A percentile compares a stretch with the other conserved stretches of the same genome.
These are phyloP conservation scores for Tephrocybe rancida DNA, from an alignment of 768 basidiomycete genomes.

Conservation along the genomic window DNA sequence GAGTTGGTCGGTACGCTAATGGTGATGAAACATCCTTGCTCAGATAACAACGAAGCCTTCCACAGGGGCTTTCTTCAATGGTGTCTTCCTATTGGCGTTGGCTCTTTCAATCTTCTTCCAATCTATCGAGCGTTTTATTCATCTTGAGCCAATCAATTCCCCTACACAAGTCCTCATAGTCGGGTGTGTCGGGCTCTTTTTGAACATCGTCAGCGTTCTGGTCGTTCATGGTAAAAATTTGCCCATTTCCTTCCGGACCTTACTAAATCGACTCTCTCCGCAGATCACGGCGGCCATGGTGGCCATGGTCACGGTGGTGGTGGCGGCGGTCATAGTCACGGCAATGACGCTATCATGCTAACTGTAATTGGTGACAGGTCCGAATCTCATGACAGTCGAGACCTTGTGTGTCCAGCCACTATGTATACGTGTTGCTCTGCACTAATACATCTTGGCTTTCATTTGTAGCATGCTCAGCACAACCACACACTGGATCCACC, in stretches of 20 bases:
- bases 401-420: conserved; percentile 26
- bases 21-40: conserved; percentile 53
- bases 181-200: conserved; percentile 46
- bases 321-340: conserved; percentile 29
- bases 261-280: conserved; percentile 1
- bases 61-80: conserved; percentile 15
- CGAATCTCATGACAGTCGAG: conserved; percentile 20
- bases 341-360: conserved; percentile 19
- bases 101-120: conserved; percentile 25
- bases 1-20: conserved; percentile 53
- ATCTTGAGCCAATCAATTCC: conserved; percentile 42
- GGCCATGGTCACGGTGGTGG: not conserved
- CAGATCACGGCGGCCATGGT: conserved; percentile 47
- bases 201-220: conserved; percentile 50
- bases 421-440: not conserved
- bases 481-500: conserved; percentile 48
- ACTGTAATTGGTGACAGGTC: conserved; percentile 4
- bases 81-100: conserved; percentile 12
- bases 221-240: conserved; percentile 45
- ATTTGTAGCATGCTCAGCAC: conserved; percentile 46
- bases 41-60: not conserved
- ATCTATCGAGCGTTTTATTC: conserved; percentile 55
- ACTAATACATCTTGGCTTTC: not conserved
- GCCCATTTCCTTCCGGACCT: not conserved
- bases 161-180: conserved; percentile 50